Evolutionary conservation across 352 stramenopile genomes (phyloP).

Genomic region (Phytopythium aichiense): DNA sequence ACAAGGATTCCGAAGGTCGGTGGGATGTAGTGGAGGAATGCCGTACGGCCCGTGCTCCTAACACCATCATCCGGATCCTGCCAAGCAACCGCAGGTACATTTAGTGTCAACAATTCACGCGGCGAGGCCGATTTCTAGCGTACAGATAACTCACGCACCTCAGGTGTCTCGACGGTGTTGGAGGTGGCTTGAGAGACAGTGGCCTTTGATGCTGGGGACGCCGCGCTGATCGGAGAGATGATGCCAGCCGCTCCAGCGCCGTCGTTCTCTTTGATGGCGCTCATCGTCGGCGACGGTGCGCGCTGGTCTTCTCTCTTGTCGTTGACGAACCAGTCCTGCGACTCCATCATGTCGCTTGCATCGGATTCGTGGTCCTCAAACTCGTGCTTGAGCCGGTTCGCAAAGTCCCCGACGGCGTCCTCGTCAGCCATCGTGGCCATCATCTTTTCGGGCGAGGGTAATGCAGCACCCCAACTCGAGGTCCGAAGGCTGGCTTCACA

Average conservation of each 20-base stretch:
- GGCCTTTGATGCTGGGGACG: conserved; percentile 15
- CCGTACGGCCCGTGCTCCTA: conserved; percentile 30
- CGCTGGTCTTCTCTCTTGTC: conserved; percentile 37
- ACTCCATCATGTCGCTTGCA: conserved; percentile 48
- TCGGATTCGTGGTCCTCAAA: conserved; percentile 62
- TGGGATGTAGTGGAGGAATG: conserved; percentile 67
- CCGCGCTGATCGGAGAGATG: conserved; percentile 15
- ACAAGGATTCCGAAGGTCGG: conserved; percentile 51
- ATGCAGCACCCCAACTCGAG: background rate
- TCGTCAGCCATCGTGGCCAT: conserved; percentile 20
- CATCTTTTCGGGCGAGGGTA: background rate
- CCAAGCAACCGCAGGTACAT: background rate
- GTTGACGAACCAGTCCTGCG: conserved; percentile 83
- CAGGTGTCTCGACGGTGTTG: conserved; percentile 16
- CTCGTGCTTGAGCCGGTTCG: conserved; percentile 60
- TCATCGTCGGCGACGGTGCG: background rate
- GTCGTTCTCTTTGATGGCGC: background rate
- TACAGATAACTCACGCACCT: conserved; percentile 4
- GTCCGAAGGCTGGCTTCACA: background rate
- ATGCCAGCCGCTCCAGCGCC: background rate
- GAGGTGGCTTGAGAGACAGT: conserved; percentile 15
- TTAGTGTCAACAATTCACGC: too few species aligned
- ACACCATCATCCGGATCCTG: conserved; percentile 33
- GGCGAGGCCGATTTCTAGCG: too few species aligned
- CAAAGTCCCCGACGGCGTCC: conserved; percentile 52